Base-by-base conservation (phyloP, 345 rosid species). In the Cardamine chenopodiifolia region DNA sequence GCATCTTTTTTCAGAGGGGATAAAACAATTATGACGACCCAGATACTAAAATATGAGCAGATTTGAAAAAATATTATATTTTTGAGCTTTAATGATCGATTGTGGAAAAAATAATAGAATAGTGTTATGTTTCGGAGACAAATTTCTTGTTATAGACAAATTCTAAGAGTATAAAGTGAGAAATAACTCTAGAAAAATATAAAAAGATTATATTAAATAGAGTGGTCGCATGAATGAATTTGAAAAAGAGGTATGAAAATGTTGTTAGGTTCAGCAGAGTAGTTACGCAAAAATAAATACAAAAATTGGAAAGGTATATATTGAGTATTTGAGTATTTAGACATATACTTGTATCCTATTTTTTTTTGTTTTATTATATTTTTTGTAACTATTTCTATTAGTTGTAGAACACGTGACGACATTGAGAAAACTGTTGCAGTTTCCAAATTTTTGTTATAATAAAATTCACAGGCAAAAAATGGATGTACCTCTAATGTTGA, bases 11-110 rank as follows among this genome's bases (percentile, higher is more conserved):
- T 5, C 28, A 11, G 34, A 63, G 61, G 17, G 26, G 61, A 5
- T 77, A 70, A 35, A 48, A 55, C 66, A 70, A 48, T 56, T 61
- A 70, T 70, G 66, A 62, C 66, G 53, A 70, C 53, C 28, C 28
- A 61, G 25, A 58, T 39, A 66, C 54, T 47, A 18, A 18, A 2
- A 34, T 17, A 28, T n/a, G 15, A 54, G 18, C 17, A 4, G 19
- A 29, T 32, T 32, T 8, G 0, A 22, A 9, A 15, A 8, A 31
- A 17, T 6, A 25, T 0, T 48, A 12, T 11, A 29, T 5, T 28
- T n/a, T n/a, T n/a, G n/a, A n/a, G n/a, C n/a, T 65, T 65, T 25
- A 2, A 31, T 20, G 4, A 48, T 35, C 65, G 47, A 19, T 19
- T 19, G 11, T 59, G 3, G 28, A 2, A 7, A 1, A 12, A 19